Conservation (phyloP, 371 early-diverging fungal species). For the Haplosporangium sp. region DNA sequence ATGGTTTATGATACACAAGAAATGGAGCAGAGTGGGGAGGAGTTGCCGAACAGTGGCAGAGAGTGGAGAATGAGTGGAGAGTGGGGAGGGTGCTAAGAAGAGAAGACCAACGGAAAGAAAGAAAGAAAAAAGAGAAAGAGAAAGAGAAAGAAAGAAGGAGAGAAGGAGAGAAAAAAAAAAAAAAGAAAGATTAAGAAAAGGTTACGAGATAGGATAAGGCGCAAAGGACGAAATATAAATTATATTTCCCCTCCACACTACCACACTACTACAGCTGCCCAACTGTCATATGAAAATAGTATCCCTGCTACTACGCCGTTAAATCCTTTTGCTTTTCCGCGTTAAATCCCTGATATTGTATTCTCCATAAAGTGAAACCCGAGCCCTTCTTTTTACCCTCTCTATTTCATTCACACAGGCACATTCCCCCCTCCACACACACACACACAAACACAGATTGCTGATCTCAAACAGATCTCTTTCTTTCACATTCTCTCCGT, state of each 20-base stretch:
- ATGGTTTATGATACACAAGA: constrained; percentile 28
- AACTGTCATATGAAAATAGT: no score
- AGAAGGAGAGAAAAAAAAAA: background rate
- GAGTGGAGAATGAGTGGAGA: constrained; percentile 12
- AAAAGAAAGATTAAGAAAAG: background rate
- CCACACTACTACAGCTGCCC: no score
- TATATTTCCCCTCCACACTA: no score
- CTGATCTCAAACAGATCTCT: background rate
- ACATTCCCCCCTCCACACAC: no score
- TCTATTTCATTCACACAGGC: no score
- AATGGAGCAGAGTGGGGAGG: constrained; percentile 12
- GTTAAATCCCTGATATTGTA: no score
- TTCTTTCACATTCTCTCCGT: background rate
- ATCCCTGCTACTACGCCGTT: no score
- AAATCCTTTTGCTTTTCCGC: no score
- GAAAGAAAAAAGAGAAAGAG: background rate
- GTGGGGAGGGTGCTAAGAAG: constrained; percentile 3
- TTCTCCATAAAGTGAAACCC: no score
- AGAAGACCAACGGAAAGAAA: constrained; percentile 9
- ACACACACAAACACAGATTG: no score
- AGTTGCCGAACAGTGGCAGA: constrained; percentile 17
- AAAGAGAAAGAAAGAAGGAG: background rate
- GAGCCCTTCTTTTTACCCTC: no score
- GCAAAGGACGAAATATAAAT: background rate
- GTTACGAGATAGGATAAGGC: no score